phyloP scores from a whole-genome alignment of 2,329 filamentous ascomycete species.

The Hymenoscyphus fraxineus region DNA sequence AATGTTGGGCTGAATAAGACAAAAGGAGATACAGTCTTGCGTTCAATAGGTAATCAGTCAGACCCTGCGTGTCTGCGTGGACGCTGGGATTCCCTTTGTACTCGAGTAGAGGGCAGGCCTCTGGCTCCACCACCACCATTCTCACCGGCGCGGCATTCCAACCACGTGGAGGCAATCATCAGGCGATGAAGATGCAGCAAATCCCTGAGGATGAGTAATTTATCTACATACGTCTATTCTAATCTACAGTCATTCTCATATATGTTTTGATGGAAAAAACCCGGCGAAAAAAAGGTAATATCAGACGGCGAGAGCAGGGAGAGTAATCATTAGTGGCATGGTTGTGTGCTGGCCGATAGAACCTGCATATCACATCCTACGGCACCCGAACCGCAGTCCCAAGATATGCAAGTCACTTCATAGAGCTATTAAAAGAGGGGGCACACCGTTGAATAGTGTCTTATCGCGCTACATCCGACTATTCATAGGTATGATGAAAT shows the following conservation, averaged over 20 bases:
- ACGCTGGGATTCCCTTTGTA: slow-evolving; percentile 3
- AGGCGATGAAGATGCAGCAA: not conserved
- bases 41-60: not conserved
- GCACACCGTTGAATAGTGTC: not conserved
- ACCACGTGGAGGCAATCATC: slow-evolving; percentile 5
- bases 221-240: not conserved
- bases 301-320: not conserved
- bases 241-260: not conserved
- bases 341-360: not conserved
- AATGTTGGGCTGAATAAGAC: not conserved
- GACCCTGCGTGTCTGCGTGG: not conserved
- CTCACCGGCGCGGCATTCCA: slow-evolving; percentile 2
- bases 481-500: not conserved
- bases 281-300: not conserved
- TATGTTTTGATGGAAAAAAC: not conserved
- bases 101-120: not conserved
- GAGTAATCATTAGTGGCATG: not conserved
- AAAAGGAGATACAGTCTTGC: not conserved
- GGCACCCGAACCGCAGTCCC: not conserved
- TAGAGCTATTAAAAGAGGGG: not conserved
- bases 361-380: not conserved
- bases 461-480: slow-evolving; percentile 12
- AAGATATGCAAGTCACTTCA: not conserved
- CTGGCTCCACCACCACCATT: not conserved
- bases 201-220: slow-evolving; percentile 1